A percentile compares a stretch with the other conserved stretches of the same genome.
Evolutionary conservation across 225 moss, liverwort and hornwort species (phyloP).

Genomic region (Marchantia paleacea): DNA sequence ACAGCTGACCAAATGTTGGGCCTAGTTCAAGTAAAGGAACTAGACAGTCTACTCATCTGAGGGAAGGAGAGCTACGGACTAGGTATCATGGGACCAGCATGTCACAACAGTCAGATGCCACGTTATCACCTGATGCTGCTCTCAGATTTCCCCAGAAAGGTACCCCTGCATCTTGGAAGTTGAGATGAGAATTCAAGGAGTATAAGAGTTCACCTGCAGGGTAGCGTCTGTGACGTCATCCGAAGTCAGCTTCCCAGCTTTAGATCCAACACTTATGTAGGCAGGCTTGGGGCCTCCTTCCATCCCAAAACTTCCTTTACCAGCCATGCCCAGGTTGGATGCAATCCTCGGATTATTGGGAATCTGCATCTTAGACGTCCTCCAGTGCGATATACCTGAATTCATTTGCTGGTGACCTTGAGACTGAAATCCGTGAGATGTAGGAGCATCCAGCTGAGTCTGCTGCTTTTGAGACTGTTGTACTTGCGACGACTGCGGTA

Average conservation of each 20-base stretch:
- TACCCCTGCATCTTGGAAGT: too few species aligned
- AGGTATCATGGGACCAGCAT: neutral
- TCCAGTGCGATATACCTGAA: slow-evolving; percentile 36
- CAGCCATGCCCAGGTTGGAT: slow-evolving; percentile 44
- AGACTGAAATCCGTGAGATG: slow-evolving; percentile 34
- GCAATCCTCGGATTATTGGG: slow-evolving; percentile 81
- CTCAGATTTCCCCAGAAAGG: neutral
- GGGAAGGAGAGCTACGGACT: neutral
- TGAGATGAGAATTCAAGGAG: neutral
- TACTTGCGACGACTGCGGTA: slow-evolving; percentile 30
- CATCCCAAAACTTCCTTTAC: slow-evolving; percentile 37
- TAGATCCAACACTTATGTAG: slow-evolving; percentile 56
- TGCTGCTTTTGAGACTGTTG: slow-evolving; percentile 39
- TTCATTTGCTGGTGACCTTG: slow-evolving; percentile 34
- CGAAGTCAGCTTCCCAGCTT: slow-evolving; percentile 44
- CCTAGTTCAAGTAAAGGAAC: too few species aligned
- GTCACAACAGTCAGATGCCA: neutral
- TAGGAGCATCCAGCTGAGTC: slow-evolving; percentile 28
- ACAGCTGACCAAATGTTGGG: too few species aligned
- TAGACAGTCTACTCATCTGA: too few species aligned
- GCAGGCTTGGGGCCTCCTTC: slow-evolving; percentile 60
- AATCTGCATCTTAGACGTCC: slow-evolving; percentile 64
- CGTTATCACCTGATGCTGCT: neutral
- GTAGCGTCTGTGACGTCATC: slow-evolving; percentile 80
- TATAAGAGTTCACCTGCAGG: slow-evolving; percentile 47